Evolutionary conservation across 2,329 filamentous ascomycete species (phyloP), one percentile per base, ranked within the genome.

Genomic region (Calonectria naviculata): DNA sequence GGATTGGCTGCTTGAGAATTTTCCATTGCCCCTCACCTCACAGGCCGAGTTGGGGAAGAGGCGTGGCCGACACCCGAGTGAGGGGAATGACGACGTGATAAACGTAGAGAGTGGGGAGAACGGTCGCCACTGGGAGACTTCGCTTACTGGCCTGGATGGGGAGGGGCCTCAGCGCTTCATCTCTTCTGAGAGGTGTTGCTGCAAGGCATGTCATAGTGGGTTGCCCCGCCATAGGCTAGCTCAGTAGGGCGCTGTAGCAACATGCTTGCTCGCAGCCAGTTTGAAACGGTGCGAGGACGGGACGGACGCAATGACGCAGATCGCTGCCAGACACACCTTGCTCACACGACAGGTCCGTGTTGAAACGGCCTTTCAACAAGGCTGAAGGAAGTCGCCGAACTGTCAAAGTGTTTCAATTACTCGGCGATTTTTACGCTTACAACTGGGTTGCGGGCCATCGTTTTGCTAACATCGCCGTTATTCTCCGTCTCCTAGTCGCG

Each of bases 1-100:
- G 70, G 75, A 73, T 75, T 78, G 73, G 76, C 67, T 70, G 68
- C 63, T 62, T 58, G 61, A 54, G 52, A 34, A 49, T 61, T 47
- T 38, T 44, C 49, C 29, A 31, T 29, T 65, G 58, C 49, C 36
- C 65, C 56, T 54, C 65, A 70, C 65, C n/a, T n/a, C n/a, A n/a
- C 46, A n/a, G 56, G 54, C 42, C 31, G 31, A 46, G 68, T 66
- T 70, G 62, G 68, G 46, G 68, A 62, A 56, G 46, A 42, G 4
- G 13, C 26, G 34, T 47, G 28, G 17, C 56, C 31, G n/a, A n/a
- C n/a, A n/a, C n/a, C n/a, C n/a, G 24, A n/a, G 56, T 70, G 67
- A 70, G 68, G 62, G 67, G 62, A 56, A 68, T n/a, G 54, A 29
- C 58, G 28, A 19, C 17, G 65, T 38, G 41, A 52, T 6, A n/a